These are phyloP conservation scores for Pisolithus orientalis DNA, from an alignment of 768 basidiomycete genomes.

Conservation along the genomic window DNA sequence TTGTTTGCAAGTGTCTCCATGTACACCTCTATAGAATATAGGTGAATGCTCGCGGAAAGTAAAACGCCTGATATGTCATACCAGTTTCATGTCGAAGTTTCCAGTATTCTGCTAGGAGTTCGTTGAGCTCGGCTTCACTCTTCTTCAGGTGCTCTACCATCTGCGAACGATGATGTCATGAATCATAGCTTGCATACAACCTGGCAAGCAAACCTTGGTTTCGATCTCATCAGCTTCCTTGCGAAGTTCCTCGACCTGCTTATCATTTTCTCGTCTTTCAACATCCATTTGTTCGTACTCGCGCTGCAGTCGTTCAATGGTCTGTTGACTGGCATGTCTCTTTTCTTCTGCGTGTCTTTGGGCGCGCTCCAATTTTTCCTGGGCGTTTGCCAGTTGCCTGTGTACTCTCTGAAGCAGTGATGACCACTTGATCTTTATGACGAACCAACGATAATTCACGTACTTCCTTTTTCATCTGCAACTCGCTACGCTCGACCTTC, in stretches of 20 bases:
- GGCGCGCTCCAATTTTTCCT: slow-evolving; percentile 75
- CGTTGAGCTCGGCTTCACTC: slow-evolving; percentile 75
- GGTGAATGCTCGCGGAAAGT: background rate
- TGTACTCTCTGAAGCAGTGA: slow-evolving; percentile 55
- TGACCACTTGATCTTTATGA: background rate
- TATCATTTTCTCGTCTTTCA: slow-evolving; percentile 73
- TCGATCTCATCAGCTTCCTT: slow-evolving; percentile 64
- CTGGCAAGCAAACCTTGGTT: slow-evolving; percentile 40
- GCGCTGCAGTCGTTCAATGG: slow-evolving; percentile 66
- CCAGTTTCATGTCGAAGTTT: slow-evolving; percentile 72
- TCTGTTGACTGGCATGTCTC: slow-evolving; percentile 61
- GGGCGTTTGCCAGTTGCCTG: slow-evolving; percentile 74
- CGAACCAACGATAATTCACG: slow-evolving; percentile 5
- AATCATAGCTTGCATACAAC: background rate
- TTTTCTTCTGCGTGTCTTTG: slow-evolving; percentile 79
- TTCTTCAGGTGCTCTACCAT: slow-evolving; percentile 70
- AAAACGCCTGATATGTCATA: slow-evolving; percentile 21
- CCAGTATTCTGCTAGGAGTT: slow-evolving; percentile 81
- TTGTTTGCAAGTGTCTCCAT: slow-evolving; percentile 85
- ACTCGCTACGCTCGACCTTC: slow-evolving; percentile 66
- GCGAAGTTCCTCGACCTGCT: slow-evolving; percentile 70
- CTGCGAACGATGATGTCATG: slow-evolving; percentile 31
- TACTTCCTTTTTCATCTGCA: slow-evolving; percentile 65
- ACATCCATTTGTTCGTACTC: slow-evolving; percentile 77
- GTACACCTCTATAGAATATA: slow-evolving; percentile 54